Base-by-base conservation (phyloP, 192 early-diverging fungal species). In the Coemansia guatemalensis region DNA sequence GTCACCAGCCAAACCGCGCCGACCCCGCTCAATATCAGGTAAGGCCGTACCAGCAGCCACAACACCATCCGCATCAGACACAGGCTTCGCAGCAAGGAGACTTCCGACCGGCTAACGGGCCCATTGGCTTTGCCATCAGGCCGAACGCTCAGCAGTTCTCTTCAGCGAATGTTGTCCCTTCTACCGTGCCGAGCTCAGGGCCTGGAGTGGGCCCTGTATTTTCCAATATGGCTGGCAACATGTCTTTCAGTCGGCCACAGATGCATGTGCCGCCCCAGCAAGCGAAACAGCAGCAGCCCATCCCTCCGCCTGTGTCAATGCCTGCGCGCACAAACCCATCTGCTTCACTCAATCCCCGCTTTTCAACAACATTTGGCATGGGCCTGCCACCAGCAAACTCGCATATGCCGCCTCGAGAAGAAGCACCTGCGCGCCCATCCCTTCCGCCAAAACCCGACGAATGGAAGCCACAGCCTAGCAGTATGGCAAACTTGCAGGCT, bases 401-500 rank as follows among this genome's bases (percentile, higher is more conserved):
- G 25, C 23, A 25, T 22, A 48, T 2, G 20, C 12, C 12, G 33
- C 4, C 33, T 12, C 58, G 39, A 53, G 44, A 47, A 47, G 35
- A 58, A 25, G 33, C 48, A 9, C 23, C 53, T 62, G 62, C 20
- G 64, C 59, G 25, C 1, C 61, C 61, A 53, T 33, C 51, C 29
- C 67, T 78, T 22, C 76, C 76, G 30, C 76, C 76, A 57, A 79
- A 79, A 58, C 76, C 76, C 14, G 76, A 69, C 21, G 76, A 70
- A 29, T 67, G 67, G 68, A 69, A 71, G 53, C 48, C 60, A 12
- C 62, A 48, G 11, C 22, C 65, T 14, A 21, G 32, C 41, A 25
- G 49, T 33, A 26, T 50, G 39, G 32, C 54, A 18, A 48, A 5
- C 8, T 0, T 24, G 26, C 44, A 50, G 48, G 18, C 12, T 25